Base-by-base conservation (phyloP, 495 filamentous ascomycete species). In the Zalerion maritima region DNA sequence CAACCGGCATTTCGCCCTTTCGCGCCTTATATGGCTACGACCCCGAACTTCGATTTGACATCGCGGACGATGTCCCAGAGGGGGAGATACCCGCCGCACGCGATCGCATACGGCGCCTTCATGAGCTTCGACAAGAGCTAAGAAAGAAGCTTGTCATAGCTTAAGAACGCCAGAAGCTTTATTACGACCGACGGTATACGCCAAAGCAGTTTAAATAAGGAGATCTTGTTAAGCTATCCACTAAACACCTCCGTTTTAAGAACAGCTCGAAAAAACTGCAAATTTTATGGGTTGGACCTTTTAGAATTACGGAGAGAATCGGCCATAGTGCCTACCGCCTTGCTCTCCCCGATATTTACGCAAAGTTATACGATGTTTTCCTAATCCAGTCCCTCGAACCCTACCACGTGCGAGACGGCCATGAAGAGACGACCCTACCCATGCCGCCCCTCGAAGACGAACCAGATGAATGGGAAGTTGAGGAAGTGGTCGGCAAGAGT, bases 231-330 rank as follows among this genome's bases (percentile, higher is more conserved):
- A 31, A 31, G 14, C 14, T 31, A 3, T 31, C 28, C 4, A 19
- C 16, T 26, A 18, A 21, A 18, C 14, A 7, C 19, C 28, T 31
- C 2, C 13, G 19, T 3, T 11, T 23, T 8, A 23, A 23, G 11
- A 11, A 23, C 21, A n/a, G n/a, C n/a, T n/a, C n/a, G n/a, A 23
- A 23, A 11, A 33, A 3, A 31, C 34, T 27, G 12, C 28, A 24
- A 31, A 21, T 24, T 23, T 23, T 8, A 11, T 23, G 8, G 8
- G 11, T 23, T 23, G 21, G 21, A 11, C 21, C 21, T 23, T 23
- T 23, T 11, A 23, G 21, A 11, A 11, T 23, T 8, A 23, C 21
- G 21, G 21, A 23, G 11, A 11, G 8, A 11, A 23, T 23, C 11
- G 21, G 21, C n/a, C n/a, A n/a, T n/a, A n/a, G n/a, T n/a, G n/a